Evolutionary conservation across 345 rosid species (phyloP).

Genomic region (Viola odorata): DNA sequence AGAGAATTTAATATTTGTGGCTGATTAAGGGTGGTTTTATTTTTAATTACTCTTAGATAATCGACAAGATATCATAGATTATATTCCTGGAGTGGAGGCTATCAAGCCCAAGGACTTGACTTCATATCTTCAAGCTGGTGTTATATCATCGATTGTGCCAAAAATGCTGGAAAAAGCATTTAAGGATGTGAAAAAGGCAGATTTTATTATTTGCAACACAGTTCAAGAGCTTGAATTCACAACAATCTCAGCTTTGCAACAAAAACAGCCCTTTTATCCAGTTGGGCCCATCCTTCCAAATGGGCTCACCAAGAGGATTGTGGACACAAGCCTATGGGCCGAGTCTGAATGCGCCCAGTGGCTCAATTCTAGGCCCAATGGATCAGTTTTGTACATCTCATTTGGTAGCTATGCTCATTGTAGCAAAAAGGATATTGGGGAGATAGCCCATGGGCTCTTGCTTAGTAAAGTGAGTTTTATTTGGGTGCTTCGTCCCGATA

Average conservation of each 20-base stretch:
- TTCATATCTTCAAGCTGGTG: conserved; percentile 62
- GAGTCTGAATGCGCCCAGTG: conserved; percentile 62
- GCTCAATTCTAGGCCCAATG: conserved; percentile 50
- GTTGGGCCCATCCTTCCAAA: conserved; percentile 65
- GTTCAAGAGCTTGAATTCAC: conserved; percentile 49
- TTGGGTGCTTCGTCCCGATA: conserved; percentile 64
- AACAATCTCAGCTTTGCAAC: conserved; percentile 40
- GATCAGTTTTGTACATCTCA: conserved; percentile 69
- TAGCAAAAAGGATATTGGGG: conserved; percentile 57
- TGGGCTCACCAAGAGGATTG: conserved; percentile 28
- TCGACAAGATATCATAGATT: conserved; percentile 45
- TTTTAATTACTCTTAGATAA: conserved; percentile 28
- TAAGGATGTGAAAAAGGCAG: conserved; percentile 49
- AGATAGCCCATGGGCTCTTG: conserved; percentile 56
- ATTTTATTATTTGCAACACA: conserved; percentile 63
- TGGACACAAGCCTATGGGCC: conserved; percentile 65
- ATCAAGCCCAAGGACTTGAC: conserved; percentile 53
- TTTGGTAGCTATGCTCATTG: conserved; percentile 51
- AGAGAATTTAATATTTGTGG: no score
- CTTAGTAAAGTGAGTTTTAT: conserved; percentile 44
- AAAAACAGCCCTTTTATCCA: conserved; percentile 40
- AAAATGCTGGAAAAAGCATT: conserved; percentile 47
- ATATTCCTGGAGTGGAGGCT: conserved; percentile 59
- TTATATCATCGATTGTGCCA: conserved; percentile 38
- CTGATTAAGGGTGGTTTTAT: no score